Evolutionary conservation across 805 yeast genomes (phyloP), one percentile per base, ranked within the genome.

Genomic region (Wickerhamiella siamensis): DNA sequence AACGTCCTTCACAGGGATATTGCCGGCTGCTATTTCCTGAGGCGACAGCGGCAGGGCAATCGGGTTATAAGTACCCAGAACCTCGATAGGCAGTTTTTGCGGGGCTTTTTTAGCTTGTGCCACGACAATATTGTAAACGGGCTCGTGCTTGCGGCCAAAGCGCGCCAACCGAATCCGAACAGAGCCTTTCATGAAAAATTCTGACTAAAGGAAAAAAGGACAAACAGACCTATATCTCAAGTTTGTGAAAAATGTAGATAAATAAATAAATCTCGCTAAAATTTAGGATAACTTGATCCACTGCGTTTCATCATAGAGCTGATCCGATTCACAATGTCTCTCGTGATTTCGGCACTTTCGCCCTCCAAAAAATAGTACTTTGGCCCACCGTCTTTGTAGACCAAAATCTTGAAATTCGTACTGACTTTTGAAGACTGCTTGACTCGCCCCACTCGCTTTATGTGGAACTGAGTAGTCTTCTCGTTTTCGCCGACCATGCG

Each of bases 301-400:
- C 33, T 12, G 9, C 18, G 18, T 31, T 31, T 31, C 39, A 40
- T 42, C 36, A 82, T 67, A 53, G 71, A 68, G 38, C 70, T 69
- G 37, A 88, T 66, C 51, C 79, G 78, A n/a, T 70, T 64, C 6
- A 88, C 79, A 42, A 88, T 87, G 47, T 82, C 94, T 31, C 67
- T 69, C 36, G 91, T 74, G 44, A 80, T 80, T 2, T 57, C 56
- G 0, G 69, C 64, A 36, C 68, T 71, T 4, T 66, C 65, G 0
- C 95, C 91, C 52, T 87, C 96, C 43, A 88, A 69, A 52, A 84
- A 93, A 57, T 88, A 87, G 51, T 91, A 74, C 58, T 87, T 86
- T 26, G 79, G 72, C 2, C 81, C 79, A 2, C 70, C 70, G 0
- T 75, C 64, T 51, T 81, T 82, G 58, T 70, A 69, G 5, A 86